Conservation (phyloP, 2,329 filamentous ascomycete genomes). For the Aspergillus viridinutans region DNA sequence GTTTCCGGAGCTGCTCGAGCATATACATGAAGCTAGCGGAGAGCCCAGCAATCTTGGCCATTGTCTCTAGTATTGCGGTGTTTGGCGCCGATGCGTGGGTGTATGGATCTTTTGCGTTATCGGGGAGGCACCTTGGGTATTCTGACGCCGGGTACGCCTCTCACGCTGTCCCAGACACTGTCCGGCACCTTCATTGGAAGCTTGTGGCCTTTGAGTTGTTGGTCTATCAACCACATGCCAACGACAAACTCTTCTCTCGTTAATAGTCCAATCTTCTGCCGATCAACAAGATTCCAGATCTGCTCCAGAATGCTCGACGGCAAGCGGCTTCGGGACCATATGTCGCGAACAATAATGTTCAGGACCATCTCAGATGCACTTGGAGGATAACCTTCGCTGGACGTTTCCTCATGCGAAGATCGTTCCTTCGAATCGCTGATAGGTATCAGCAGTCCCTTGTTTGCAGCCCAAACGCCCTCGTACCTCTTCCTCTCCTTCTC, state of each 20-base stretch:
- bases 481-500: conserved; percentile 46
- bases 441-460: conserved; percentile 40
- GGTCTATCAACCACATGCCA: conserved; percentile 49
- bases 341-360: conserved; percentile 46
- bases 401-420: conserved; percentile 7
- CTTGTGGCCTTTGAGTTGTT: conserved; percentile 45
- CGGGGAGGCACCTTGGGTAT: conserved; percentile 4
- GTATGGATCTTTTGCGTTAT: conserved; percentile 1
- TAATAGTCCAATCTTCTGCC: conserved; percentile 34
- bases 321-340: conserved; percentile 47
- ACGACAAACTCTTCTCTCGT: conserved; percentile 47
- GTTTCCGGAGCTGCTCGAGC: neutral
- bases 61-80: neutral
- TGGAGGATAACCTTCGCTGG: conserved; percentile 18
- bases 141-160: conserved; percentile 38
- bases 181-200: conserved; percentile 43
- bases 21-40: neutral
- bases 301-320: conserved; percentile 36
- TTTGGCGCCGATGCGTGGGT: neutral
- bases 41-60: neutral
- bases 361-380: conserved; percentile 37
- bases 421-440: conserved; percentile 7
- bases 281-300: conserved; percentile 46
- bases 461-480: conserved; percentile 50
- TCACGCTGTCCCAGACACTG: conserved; percentile 46